These are phyloP conservation scores for Rhodotorula sp. DNA, from an alignment of 1,284 basidiomycete genomes.

Conservation along the genomic window DNA sequence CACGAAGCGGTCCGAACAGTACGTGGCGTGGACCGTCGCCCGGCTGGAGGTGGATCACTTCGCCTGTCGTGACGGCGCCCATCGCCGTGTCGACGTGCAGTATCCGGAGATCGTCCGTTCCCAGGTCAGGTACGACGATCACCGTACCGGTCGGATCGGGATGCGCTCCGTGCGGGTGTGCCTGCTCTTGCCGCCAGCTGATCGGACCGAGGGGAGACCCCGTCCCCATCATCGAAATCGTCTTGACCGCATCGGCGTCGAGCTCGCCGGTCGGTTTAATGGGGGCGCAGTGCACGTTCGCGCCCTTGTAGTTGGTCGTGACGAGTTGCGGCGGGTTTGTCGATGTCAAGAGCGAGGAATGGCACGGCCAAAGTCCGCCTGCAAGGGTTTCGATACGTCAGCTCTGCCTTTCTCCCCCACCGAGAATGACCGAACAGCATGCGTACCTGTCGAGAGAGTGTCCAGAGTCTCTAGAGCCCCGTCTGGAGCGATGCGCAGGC, in stretches of 20 bases:
- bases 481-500: background rate
- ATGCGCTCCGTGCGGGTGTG: conserved; percentile 37
- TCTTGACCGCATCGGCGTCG: background rate
- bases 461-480: background rate
- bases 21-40: conserved; percentile 33
- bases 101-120: conserved; percentile 34
- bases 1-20: conserved; percentile 10
- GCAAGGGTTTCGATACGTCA: background rate
- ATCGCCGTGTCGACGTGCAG: background rate
- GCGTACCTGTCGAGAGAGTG: conserved; percentile 6
- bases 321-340: conserved; percentile 14
- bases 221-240: background rate
- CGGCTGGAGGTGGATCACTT: conserved; percentile 1
- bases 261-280: conserved; percentile 18
- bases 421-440: accelerated
- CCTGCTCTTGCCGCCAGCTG: conserved; percentile 18
- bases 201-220: conserved; percentile 18
- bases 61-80: conserved; percentile 12
- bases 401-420: background rate
- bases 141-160: conserved; percentile 21
- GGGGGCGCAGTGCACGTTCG: background rate
- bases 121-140: conserved; percentile 33
- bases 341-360: conserved; percentile 11
- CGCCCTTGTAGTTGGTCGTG: conserved; percentile 33
- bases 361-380: conserved; percentile 32